phyloP scores from a whole-genome alignment of 2,329 filamentous ascomycete species.

The Exophiala mesophila region DNA sequence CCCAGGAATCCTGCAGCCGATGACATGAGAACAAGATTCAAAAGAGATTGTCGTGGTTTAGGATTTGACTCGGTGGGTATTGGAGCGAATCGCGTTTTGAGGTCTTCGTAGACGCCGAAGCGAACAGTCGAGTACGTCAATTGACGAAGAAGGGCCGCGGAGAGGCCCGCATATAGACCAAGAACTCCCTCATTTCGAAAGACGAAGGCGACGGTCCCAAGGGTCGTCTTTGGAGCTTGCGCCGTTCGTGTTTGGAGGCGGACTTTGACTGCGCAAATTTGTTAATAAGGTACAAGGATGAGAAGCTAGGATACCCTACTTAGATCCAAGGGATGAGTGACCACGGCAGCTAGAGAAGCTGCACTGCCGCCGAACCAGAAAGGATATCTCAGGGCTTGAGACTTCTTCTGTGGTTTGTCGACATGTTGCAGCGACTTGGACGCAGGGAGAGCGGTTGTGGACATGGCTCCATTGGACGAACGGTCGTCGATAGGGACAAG shows the following conservation, averaged over 20 bases:
- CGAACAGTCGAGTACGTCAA: slow-evolving; percentile 94
- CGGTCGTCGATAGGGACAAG: too few relatives aligned
- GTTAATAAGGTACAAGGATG: not conserved
- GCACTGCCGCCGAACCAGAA: slow-evolving; percentile 98
- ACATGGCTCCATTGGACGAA: slow-evolving; percentile 23
- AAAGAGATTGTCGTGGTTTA: slow-evolving; percentile 50
- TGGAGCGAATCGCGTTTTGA: slow-evolving; percentile 67
- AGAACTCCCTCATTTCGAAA: slow-evolving; percentile 67
- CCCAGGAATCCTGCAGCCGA: slow-evolving; percentile 80
- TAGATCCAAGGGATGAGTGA: slow-evolving; percentile 90
- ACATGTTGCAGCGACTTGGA: not conserved
- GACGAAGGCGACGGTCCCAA: slow-evolving; percentile 79
- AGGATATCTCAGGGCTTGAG: slow-evolving; percentile 54
- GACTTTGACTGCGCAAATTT: slow-evolving; percentile 59
- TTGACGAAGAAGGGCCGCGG: slow-evolving; percentile 87
- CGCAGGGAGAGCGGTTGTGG: slow-evolving; percentile 11
- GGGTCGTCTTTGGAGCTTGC: slow-evolving; percentile 73
- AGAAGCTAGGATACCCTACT: slow-evolving; percentile 52
- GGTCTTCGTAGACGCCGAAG: slow-evolving; percentile 92
- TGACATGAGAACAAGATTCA: slow-evolving; percentile 76
- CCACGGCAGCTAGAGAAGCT: slow-evolving; percentile 81
- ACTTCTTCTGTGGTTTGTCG: slow-evolving; percentile 7
- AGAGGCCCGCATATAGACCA: slow-evolving; percentile 85
- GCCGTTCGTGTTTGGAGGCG: slow-evolving; percentile 78
- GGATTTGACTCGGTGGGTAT: slow-evolving; percentile 38